Base-by-base conservation (phyloP, 331 rosid genomes). In the Rosa hybrid region DNA sequence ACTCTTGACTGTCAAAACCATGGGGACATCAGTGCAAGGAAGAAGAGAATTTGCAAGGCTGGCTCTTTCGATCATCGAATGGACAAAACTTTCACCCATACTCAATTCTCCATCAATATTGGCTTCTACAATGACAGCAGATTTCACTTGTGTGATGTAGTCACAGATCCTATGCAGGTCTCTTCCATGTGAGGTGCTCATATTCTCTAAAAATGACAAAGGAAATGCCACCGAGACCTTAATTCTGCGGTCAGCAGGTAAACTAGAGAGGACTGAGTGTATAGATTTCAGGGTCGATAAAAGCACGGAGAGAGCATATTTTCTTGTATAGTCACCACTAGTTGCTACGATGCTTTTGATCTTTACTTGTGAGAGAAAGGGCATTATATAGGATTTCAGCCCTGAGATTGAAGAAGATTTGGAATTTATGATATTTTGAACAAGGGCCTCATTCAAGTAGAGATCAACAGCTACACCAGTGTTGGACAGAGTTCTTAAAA, bases 221-320 rank as follows among this genome's bases (percentile, higher is more conserved):
- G 97, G 85, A 87, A 90, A 90, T 74, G 91, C 90, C 8, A 83
- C 90, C 1, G 91, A 87, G 68, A 92, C 77, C 73, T 81, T 89
- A 48, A 89, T 85, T 86, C 82, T 82, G 20, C 20, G 74, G 46
- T 73, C 84, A 14, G 75, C 18, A 25, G 49, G 81, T 77, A 83
- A 77, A 75, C 83, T 79, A 8, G 79, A 42, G 64, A 92, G 86
- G 79, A 49, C 78, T 72, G 86, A 81, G 68, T 84, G 88, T 49
- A 90, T 44, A 56, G 82, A 82, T 84, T 79, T 81, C 30, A 89
- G 59, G 68, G 78, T 78, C 78, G 88, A 67, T 65, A 87, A 50
- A 68, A 90, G 70, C 76, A 51, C 51, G 64, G 88, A 76, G 2
- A 87, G 74, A 72, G 84, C 83, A 81, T 65, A 83, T 20, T 84